Conservation (phyloP, 306 rosid species). For the Lathyrus sativus region DNA sequence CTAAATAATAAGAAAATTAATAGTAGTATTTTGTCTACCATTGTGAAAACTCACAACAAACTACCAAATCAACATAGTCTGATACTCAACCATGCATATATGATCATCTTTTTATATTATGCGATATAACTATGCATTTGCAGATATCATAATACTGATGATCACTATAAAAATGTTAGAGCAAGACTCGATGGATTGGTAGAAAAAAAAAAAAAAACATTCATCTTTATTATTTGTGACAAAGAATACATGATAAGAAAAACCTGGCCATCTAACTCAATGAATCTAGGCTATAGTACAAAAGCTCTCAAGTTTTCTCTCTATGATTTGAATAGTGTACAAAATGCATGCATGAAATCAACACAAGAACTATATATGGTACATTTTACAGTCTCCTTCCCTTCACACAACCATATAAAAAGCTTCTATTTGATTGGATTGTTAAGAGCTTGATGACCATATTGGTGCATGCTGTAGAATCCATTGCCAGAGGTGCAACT, state of each 20-base stretch:
- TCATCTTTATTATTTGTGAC: conserved; percentile 43
- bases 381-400: conserved; percentile 35
- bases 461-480: conserved; percentile 56
- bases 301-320: conserved; percentile 33
- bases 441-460: conserved; percentile 54
- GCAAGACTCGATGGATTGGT: no score
- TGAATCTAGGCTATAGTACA: conserved; percentile 47
- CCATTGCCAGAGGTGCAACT: conserved; percentile 45
- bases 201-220: conserved; percentile 25
- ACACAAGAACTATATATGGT: conserved; percentile 23
- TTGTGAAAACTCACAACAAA: no score
- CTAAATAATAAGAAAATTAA: no score
- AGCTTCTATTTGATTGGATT: conserved; percentile 47
- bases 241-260: conserved; percentile 35
- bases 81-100: no score
- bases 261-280: conserved; percentile 24
- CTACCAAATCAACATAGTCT: no score
- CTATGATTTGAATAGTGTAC: conserved; percentile 39
- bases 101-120: no score
- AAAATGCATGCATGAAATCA: conserved; percentile 43
- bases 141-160: no score
- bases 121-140: no score
- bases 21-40: no score
- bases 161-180: no score
- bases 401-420: conserved; percentile 10